Conservation (phyloP, 345 rosid genomes). For the Odontarrhena argentea region DNA sequence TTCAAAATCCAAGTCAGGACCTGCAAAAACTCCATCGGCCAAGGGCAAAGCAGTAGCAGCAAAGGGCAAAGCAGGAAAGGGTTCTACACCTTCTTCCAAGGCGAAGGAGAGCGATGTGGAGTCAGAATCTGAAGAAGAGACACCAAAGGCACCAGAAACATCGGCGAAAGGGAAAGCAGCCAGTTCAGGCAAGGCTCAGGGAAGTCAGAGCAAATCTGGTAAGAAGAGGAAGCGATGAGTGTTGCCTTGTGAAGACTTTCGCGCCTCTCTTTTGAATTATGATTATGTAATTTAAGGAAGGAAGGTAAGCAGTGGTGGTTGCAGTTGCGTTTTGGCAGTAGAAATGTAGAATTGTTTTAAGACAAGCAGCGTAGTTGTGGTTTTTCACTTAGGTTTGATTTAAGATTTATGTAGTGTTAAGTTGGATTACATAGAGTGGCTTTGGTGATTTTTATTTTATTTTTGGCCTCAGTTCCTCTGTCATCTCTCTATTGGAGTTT, state of each 20-base stretch:
- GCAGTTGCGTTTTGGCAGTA: constrained; percentile 20
- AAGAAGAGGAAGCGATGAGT: constrained; percentile 66
- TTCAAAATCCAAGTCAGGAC: constrained; percentile 53
- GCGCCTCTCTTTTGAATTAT: constrained; percentile 14
- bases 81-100: constrained; percentile 49
- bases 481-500: constrained; percentile 20
- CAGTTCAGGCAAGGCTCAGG: constrained; percentile 51
- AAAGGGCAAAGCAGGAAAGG: constrained; percentile 47
- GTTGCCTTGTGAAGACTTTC: neutral
- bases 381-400: constrained; percentile 30
- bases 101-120: constrained; percentile 48
- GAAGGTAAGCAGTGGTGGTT: constrained; percentile 18
- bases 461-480: neutral
- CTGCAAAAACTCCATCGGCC: constrained; percentile 43
- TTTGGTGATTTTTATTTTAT: constrained; percentile 22
- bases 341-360: constrained; percentile 37
- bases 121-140: constrained; percentile 55
- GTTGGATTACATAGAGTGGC: constrained; percentile 22
- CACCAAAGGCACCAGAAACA: constrained; percentile 44
- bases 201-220: constrained; percentile 54
- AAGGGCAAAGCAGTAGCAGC: constrained; percentile 46
- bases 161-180: constrained; percentile 48
- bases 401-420: constrained; percentile 27
- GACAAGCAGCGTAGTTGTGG: constrained; percentile 30
- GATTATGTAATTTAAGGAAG: constrained; percentile 29